These are phyloP conservation scores for Aureobasidium sp. DNA, from an alignment of 2,329 filamentous ascomycete genomes.

Conservation along the genomic window DNA sequence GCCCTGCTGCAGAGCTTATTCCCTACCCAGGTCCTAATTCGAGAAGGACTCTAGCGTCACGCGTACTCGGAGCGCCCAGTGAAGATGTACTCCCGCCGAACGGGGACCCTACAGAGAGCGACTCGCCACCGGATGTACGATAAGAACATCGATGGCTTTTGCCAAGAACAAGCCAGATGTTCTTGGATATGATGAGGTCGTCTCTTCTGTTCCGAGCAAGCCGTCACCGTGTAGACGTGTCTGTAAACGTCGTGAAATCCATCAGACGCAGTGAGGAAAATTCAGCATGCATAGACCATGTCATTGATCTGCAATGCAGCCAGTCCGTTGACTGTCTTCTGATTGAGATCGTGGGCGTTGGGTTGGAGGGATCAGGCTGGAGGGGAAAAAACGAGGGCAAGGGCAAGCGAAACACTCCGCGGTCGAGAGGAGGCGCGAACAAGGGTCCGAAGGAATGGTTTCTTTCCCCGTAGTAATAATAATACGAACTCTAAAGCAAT, in stretches of 20 bases:
- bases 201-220: not conserved
- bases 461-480: not conserved
- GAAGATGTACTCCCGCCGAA: not conserved
- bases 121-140: not conserved
- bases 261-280: not conserved
- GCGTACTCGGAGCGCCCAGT: not conserved
- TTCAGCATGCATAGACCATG: not conserved
- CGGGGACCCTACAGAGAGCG: not conserved
- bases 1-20: not conserved
- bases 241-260: not conserved
- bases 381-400: not conserved
- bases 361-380: not conserved
- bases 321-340: not conserved
- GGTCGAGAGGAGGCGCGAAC: not conserved
- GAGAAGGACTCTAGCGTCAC: slow-evolving; percentile 10
- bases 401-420: not conserved
- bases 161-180: not conserved
- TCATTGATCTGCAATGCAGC: slow-evolving; percentile 6
- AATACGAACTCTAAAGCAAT: not conserved
- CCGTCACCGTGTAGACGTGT: too few relatives aligned
- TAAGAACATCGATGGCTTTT: not conserved
- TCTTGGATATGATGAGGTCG: not conserved
- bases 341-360: not conserved
- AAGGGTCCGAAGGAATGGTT: not conserved
- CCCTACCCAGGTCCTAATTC: slow-evolving; percentile 3